A percentile compares a stretch with the other conserved stretches of the same genome.
These are phyloP conservation scores for Pseudonectria buxi DNA, from an alignment of 2,329 filamentous ascomycete genomes.

Conservation along the genomic window DNA sequence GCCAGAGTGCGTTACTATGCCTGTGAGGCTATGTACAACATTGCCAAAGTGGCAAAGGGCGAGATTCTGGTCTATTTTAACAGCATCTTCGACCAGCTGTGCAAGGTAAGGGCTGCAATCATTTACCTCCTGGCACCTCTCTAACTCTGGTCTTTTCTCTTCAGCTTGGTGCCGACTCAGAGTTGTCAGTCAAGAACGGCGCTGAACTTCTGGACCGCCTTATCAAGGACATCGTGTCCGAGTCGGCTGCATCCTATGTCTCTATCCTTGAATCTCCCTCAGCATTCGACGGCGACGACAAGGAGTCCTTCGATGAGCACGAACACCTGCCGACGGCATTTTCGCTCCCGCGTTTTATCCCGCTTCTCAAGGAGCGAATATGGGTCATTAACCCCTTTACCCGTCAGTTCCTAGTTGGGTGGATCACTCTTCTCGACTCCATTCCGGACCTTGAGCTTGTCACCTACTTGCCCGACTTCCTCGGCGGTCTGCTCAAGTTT, in stretches of 20 bases:
- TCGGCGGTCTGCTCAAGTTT: constrained; percentile 84
- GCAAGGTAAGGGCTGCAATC: constrained; percentile 59
- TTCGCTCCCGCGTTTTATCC: constrained; percentile 84
- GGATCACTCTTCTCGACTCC: constrained; percentile 90
- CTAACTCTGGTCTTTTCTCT: neutral
- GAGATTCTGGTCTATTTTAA: constrained; percentile 98
- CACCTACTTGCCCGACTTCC: constrained; percentile 83
- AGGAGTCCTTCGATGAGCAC: constrained; percentile 37
- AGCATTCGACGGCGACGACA: constrained; percentile 39
- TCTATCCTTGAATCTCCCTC: constrained; percentile 67
- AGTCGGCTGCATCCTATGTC: constrained; percentile 90
- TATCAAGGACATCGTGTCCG: constrained; percentile 92
- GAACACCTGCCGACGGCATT: constrained; percentile 73
- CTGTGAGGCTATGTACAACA: constrained; percentile 99
- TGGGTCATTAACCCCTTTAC: constrained; percentile 93
- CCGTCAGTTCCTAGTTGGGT: constrained; percentile 88
- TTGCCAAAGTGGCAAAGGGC: constrained; percentile 97
- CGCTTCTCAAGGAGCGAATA: constrained; percentile 87
- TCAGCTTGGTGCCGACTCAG: constrained; percentile 89
- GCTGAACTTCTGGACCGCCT: constrained; percentile 91
- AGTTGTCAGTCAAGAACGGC: constrained; percentile 95
- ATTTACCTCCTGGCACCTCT: neutral
- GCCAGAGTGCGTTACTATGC: constrained; percentile 95
- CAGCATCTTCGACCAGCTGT: constrained; percentile 93
- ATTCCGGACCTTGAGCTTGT: constrained; percentile 96